These are phyloP conservation scores for Colletotrichum viniferum DNA, from an alignment of 2,329 filamentous ascomycete genomes.

Conservation along the genomic window DNA sequence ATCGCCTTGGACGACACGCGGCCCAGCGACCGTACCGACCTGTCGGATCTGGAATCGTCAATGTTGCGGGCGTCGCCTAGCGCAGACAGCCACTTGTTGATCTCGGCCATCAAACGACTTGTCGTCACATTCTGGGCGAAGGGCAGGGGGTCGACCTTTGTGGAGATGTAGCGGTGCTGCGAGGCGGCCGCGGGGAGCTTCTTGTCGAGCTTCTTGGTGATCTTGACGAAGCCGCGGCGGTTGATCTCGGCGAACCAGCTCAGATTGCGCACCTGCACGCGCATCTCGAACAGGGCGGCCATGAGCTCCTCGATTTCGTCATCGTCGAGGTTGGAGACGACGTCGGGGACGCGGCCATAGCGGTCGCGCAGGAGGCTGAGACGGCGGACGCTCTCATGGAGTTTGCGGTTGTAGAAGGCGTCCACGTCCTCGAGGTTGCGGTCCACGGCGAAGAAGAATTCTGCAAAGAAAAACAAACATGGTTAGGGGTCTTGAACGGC, in stretches of 20 bases:
- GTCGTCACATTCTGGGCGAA: conserved; percentile 77
- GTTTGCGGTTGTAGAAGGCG: conserved; percentile 96
- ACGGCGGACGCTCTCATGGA: conserved; percentile 80
- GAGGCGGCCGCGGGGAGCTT: conserved; percentile 78
- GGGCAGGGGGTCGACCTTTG: conserved; percentile 85
- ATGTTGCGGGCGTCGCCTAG: conserved; percentile 78
- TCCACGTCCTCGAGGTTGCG: conserved; percentile 98
- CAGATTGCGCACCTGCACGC: conserved; percentile 85
- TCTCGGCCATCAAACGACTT: conserved; percentile 56
- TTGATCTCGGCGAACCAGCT: conserved; percentile 99
- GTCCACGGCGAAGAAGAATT: conserved; percentile 96
- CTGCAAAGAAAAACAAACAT: conserved; percentile 51
- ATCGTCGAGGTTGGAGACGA: conserved; percentile 75
- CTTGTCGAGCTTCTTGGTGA: conserved; percentile 98
- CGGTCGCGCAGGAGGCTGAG: conserved; percentile 86
- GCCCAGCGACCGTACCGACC: conserved; percentile 77
- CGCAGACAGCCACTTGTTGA: conserved; percentile 91
- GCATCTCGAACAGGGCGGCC: conserved; percentile 85
- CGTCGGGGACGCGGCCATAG: conserved; percentile 77
- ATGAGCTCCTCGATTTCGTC: conserved; percentile 93
- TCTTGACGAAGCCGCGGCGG: conserved; percentile 92
- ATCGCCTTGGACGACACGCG: conserved; percentile 77
- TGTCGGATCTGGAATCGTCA: conserved; percentile 77
- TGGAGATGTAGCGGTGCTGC: conserved; percentile 85
- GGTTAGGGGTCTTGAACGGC: conserved; percentile 41